Conservation (phyloP, 768 basidiomycete genomes). For the Mycena filopes region DNA sequence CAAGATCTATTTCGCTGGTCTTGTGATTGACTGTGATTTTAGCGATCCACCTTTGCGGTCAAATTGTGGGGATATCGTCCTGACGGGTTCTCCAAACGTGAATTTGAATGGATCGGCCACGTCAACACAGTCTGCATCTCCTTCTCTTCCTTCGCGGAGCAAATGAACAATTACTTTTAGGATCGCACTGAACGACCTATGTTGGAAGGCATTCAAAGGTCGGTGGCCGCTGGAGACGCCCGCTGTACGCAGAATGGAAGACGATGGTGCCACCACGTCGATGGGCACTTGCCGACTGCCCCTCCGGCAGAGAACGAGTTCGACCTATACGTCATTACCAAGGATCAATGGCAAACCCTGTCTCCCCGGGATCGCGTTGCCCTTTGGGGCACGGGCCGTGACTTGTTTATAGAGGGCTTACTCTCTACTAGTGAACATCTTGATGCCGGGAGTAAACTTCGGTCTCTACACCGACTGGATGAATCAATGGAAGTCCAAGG, state of each 20-base stretch:
- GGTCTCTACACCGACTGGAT: background rate
- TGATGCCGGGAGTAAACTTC: background rate
- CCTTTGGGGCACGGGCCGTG: background rate
- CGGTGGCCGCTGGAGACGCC: background rate
- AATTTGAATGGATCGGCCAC: background rate
- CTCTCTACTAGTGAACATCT: background rate
- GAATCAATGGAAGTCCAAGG: conserved; percentile 3
- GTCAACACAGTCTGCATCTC: background rate
- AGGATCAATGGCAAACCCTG: background rate
- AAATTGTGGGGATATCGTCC: background rate
- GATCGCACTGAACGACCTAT: background rate
- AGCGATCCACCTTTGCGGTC: background rate
- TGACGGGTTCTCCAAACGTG: background rate
- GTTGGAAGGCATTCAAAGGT: background rate
- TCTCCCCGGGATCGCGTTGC: background rate
- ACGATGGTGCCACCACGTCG: background rate
- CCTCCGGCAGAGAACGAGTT: background rate
- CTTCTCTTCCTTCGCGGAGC: background rate
- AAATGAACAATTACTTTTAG: background rate
- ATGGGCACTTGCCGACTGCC: background rate
- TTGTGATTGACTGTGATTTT: background rate
- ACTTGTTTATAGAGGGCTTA: background rate
- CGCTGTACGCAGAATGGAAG: background rate
- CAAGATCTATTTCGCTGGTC: background rate
- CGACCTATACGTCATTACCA: background rate